Evolutionary conservation across 345 rosid genomes (phyloP).

Genomic region (Laguncularia racemosa): DNA sequence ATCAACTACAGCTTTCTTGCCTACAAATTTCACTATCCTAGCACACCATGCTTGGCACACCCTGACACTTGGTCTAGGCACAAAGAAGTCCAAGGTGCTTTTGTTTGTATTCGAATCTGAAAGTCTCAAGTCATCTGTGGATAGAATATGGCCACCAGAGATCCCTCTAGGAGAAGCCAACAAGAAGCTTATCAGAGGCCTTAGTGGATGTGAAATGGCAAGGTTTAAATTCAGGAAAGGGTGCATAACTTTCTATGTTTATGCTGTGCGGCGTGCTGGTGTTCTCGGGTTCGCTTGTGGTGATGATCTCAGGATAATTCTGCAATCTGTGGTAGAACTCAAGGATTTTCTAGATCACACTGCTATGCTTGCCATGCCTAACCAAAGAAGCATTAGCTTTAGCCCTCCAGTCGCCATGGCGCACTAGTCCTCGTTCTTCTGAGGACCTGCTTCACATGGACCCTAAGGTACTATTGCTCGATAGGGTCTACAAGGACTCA

Average conservation of each 20-base stretch:
- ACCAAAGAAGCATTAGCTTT: slow-evolving; percentile 71
- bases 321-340: slow-evolving; percentile 79
- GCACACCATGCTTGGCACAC: slow-evolving; percentile 99
- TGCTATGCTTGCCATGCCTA: slow-evolving; percentile 88
- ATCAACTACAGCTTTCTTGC: slow-evolving; percentile 74
- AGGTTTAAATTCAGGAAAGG: slow-evolving; percentile 94
- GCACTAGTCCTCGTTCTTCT: slow-evolving; percentile 28
- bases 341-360: slow-evolving; percentile 98
- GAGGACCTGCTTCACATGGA: no score
- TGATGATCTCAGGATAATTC: slow-evolving; percentile 67
- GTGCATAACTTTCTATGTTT: slow-evolving; percentile 90
- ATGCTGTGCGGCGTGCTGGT: slow-evolving; percentile 64
- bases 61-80: slow-evolving; percentile 80
- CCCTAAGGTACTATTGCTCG: no score
- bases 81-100: slow-evolving; percentile 73
- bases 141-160: slow-evolving; percentile 76
- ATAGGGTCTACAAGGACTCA: no score
- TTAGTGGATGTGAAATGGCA: slow-evolving; percentile 71
- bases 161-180: slow-evolving; percentile 83
- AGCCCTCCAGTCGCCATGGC: slow-evolving; percentile 56
- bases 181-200: slow-evolving; percentile 67
- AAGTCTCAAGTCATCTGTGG: slow-evolving; percentile 41
- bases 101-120: slow-evolving; percentile 85
- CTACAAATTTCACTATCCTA: slow-evolving; percentile 88
- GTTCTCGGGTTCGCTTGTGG: slow-evolving; percentile 51